These are phyloP conservation scores for Petrea volubilis DNA, from an alignment of 257 asterid genomes.

Conservation along the genomic window DNA sequence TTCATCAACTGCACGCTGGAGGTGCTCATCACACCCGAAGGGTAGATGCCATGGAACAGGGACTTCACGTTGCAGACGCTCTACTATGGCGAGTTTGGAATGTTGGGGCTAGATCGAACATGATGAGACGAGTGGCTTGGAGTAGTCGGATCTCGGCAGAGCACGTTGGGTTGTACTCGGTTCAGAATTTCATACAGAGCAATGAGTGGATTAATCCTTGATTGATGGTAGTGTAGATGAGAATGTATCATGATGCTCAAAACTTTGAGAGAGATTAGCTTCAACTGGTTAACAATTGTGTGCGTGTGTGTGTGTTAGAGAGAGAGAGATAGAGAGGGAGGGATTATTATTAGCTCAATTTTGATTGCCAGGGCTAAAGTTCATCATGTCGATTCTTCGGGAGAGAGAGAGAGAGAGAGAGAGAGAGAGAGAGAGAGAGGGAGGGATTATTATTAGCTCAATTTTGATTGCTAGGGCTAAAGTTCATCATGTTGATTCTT, in stretches of 20 bases:
- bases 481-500: no score
- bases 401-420: no score
- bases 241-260: neutral
- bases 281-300: no score
- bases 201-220: conserved; percentile 42
- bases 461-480: no score
- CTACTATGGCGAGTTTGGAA: conserved; percentile 47
- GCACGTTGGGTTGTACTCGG: conserved; percentile 33
- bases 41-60: conserved; percentile 57
- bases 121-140: conserved; percentile 38
- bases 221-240: neutral
- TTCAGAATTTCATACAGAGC: conserved; percentile 53
- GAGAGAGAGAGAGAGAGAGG: no score
- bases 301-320: no score
- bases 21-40: conserved; percentile 33
- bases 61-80: conserved; percentile 43
- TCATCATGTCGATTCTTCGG: no score
- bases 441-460: no score
- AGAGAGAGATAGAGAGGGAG: no score
- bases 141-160: conserved; percentile 39
- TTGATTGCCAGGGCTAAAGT: no score
- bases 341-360: no score
- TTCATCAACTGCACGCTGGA: conserved; percentile 38
- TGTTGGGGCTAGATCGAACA: conserved; percentile 31
- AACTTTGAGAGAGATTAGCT: no score